Percentiles rank a stretch among this genome's conserved stretches.
Evolutionary conservation across 305 asterid species (phyloP).

Genomic region (Fraxinus sp.): DNA sequence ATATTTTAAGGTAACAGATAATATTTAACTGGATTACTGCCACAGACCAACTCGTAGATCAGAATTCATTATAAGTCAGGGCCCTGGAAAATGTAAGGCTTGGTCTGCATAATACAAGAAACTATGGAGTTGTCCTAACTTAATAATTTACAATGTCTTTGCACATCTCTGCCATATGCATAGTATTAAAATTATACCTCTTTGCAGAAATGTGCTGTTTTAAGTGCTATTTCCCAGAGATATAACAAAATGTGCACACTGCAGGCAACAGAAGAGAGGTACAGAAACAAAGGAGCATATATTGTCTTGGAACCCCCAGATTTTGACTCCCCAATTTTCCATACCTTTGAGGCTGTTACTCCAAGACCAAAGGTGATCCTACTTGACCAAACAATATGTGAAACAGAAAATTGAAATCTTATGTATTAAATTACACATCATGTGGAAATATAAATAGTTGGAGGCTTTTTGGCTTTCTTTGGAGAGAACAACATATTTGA

Average conservation of each 20-base stretch:
- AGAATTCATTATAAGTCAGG: not conserved
- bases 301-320: constrained; percentile 75
- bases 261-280: constrained; percentile 89
- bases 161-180: not conserved
- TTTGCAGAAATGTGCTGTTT: not conserved
- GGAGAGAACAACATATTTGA: not conserved
- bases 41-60: not conserved
- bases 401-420: constrained; percentile 8
- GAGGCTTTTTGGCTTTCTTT: not conserved
- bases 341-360: constrained; percentile 76
- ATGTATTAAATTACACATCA: not conserved
- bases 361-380: constrained; percentile 84
- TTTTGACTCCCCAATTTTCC: constrained; percentile 66
- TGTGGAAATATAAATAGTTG: not conserved
- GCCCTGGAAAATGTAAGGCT: not conserved
- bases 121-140: not conserved
- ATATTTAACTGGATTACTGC: not conserved
- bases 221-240: constrained; percentile 7
- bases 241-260: constrained; percentile 18
- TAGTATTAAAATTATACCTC: not conserved
- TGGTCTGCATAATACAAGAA: not conserved
- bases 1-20: not conserved
- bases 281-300: constrained; percentile 86
- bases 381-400: not conserved
- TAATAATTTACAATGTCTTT: not conserved